phyloP scores from a whole-genome alignment of 306 rosid genomes.

The Ormosia emarginata region DNA sequence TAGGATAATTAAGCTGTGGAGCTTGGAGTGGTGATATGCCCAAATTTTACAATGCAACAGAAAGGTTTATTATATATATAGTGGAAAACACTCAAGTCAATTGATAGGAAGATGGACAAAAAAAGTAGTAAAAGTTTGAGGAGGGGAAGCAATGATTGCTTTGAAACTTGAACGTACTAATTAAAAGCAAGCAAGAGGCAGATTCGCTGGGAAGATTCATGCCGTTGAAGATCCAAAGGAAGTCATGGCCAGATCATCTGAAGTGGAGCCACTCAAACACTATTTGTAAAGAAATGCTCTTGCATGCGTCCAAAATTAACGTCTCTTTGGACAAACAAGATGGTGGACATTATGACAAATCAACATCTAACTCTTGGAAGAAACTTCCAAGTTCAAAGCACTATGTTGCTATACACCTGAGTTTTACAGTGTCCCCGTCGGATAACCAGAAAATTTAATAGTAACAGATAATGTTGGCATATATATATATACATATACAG shows the following conservation, averaged over 20 bases:
- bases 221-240: background rate
- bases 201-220: background rate
- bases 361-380: background rate
- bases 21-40: background rate
- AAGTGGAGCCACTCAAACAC: background rate
- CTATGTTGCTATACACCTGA: background rate
- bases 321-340: background rate
- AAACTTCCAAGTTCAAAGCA: background rate
- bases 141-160: background rate
- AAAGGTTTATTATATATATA: background rate
- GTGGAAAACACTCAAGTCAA: background rate
- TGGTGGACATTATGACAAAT: conserved; percentile 23
- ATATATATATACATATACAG: too few species aligned
- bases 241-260: background rate
- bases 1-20: background rate
- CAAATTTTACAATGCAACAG: background rate
- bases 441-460: background rate
- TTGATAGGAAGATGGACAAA: background rate
- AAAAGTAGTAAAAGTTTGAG: too few species aligned
- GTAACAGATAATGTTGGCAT: background rate
- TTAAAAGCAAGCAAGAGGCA: background rate
- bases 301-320: conserved; percentile 9
- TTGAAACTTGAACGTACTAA: background rate
- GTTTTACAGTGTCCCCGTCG: background rate
- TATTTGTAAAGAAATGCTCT: background rate